These are phyloP conservation scores for Inonotus obliquus DNA, from an alignment of 1,284 basidiomycete species.

Conservation along the genomic window DNA sequence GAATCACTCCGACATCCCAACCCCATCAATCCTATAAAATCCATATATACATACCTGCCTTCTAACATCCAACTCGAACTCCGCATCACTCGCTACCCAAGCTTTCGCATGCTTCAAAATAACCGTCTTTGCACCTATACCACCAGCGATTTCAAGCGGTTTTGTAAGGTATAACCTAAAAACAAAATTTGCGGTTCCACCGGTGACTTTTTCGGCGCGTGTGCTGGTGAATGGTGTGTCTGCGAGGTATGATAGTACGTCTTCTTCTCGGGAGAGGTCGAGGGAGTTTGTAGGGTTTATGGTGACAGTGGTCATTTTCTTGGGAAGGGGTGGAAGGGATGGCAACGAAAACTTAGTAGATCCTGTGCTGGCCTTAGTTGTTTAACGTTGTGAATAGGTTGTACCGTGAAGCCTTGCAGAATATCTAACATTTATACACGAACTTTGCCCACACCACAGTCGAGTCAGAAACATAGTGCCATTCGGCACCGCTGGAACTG, in stretches of 20 bases:
- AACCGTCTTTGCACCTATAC: constrained; percentile 34
- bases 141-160: constrained; percentile 33
- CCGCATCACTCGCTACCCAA: constrained; percentile 29
- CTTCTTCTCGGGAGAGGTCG: constrained; percentile 34
- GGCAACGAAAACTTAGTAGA: not conserved
- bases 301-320: not conserved
- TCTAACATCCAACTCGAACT: constrained; percentile 37
- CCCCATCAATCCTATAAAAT: not conserved
- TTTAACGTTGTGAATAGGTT: too few species aligned
- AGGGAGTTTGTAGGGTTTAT: not conserved
- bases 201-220: constrained; percentile 35
- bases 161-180: constrained; percentile 42
- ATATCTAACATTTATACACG: too few species aligned
- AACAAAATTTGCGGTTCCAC: constrained; percentile 49
- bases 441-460: too few species aligned
- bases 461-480: too few species aligned
- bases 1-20: not conserved
- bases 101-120: constrained; percentile 55
- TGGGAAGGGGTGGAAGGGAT: not conserved
- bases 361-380: not conserved
- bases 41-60: constrained; percentile 48
- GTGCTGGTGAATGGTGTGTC: constrained; percentile 36
- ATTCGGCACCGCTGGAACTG: too few species aligned
- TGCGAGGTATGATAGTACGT: constrained; percentile 35
- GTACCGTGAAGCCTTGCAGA: too few species aligned